Evolutionary conservation across 768 basidiomycete species (phyloP).

Genomic region (Russula ochroleuca): DNA sequence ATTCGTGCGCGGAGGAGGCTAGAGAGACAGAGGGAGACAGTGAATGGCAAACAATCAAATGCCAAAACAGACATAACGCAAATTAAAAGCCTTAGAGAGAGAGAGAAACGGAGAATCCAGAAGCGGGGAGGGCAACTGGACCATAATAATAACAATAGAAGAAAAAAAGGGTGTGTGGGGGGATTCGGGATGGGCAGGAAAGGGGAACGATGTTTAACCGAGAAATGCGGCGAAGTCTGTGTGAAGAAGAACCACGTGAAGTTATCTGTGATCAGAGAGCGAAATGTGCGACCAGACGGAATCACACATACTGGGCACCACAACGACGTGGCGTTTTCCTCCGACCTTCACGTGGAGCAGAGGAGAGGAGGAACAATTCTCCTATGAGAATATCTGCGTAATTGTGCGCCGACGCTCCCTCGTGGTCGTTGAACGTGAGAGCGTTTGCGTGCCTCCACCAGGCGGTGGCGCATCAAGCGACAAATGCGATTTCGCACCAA

Average conservation of each 20-base stretch:
- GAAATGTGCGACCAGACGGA: background rate
- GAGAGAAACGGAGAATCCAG: conserved; percentile 19
- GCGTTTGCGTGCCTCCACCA: conserved; percentile 34
- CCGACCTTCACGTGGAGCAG: conserved; percentile 2
- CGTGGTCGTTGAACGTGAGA: conserved; percentile 34
- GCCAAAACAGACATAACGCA: background rate
- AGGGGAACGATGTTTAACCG: background rate
- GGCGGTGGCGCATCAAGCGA: conserved; percentile 41
- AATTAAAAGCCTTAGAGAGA: conserved; percentile 4
- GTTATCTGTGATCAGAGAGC: background rate
- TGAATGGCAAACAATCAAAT: background rate
- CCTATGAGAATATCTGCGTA: conserved; percentile 45
- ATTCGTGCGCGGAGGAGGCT: conserved; percentile 7
- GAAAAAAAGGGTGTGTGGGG: conserved; percentile 3
- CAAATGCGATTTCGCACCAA: conserved; percentile 41
- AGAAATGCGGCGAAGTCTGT: background rate
- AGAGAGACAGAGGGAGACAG: conserved; percentile 18
- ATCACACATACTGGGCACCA: conserved; percentile 9
- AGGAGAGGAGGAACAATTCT: background rate
- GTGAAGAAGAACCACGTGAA: background rate
- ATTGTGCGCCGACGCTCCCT: conserved; percentile 48
- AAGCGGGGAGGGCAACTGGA: conserved; percentile 5
- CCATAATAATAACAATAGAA: conserved; percentile 28
- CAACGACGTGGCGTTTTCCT: conserved; percentile 3
- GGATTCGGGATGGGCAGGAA: background rate